Conservation (phyloP, 2,329 filamentous ascomycete genomes). For the Aureobasidium pullulans region DNA sequence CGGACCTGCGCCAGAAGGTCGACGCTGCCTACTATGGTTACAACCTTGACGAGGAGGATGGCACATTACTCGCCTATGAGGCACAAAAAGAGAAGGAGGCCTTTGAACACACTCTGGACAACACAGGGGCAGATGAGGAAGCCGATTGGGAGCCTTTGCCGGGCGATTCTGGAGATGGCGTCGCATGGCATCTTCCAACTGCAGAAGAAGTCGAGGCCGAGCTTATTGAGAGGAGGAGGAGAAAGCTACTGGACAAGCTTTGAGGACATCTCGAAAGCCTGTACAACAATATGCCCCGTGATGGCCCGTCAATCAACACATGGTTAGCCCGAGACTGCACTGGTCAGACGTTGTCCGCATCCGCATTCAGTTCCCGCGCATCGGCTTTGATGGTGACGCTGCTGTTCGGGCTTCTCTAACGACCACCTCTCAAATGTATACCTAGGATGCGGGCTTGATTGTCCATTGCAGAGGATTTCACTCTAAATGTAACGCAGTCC, state of each 20-base stretch:
- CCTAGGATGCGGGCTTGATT: too few species aligned
- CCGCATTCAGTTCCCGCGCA: background rate
- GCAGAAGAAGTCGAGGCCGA: conserved; percentile 92
- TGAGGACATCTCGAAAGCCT: conserved; percentile 20
- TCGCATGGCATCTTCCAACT: conserved; percentile 74
- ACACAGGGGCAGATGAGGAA: conserved; percentile 39
- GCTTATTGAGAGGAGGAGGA: conserved; percentile 75
- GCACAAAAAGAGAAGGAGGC: conserved; percentile 72
- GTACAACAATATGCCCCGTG: background rate
- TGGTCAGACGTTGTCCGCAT: too few species aligned
- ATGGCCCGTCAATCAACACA: background rate
- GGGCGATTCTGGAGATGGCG: conserved; percentile 76
- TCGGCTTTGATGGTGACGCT: background rate
- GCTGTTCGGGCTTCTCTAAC: too few species aligned
- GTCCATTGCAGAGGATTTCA: too few species aligned
- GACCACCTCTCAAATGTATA: too few species aligned
- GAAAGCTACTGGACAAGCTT: conserved; percentile 77
- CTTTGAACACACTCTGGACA: conserved; percentile 56
- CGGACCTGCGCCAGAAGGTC: conserved; percentile 66
- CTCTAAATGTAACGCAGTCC: too few species aligned
- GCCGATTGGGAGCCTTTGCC: conserved; percentile 72
- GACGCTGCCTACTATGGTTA: conserved; percentile 97
- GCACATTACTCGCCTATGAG: conserved; percentile 72
- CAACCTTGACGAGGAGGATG: conserved; percentile 85
- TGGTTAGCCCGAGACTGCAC: too few species aligned